A percentile compares a stretch with the other conserved stretches of the same genome.
phyloP scores from a whole-genome alignment of 1,284 basidiomycete genomes.

The Coniophora puteana region DNA sequence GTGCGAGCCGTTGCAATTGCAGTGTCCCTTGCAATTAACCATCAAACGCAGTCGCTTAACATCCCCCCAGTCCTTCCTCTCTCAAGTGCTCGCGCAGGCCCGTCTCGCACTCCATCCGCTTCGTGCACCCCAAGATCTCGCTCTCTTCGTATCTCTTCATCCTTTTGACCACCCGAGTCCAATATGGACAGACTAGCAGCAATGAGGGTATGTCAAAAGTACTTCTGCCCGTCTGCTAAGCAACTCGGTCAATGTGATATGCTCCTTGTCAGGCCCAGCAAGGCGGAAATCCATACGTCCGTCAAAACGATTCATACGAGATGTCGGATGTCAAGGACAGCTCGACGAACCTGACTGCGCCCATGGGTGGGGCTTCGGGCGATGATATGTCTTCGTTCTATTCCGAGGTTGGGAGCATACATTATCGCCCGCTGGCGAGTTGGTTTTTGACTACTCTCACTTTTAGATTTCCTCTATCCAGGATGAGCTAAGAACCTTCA shows the following conservation, averaged over 20 bases:
- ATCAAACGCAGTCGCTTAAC: no score
- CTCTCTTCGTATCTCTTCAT: constrained; percentile 10
- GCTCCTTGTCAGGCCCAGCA: constrained; percentile 57
- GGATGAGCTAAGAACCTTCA: constrained; percentile 66
- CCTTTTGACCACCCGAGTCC: constrained; percentile 14
- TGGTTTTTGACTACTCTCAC: background rate
- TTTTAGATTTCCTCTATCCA: constrained; percentile 68
- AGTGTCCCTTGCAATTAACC: no score
- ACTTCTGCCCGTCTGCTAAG: constrained; percentile 4
- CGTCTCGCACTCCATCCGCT: no score
- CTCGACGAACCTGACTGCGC: constrained; percentile 42
- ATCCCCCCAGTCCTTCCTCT: no score
- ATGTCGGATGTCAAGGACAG: constrained; percentile 64
- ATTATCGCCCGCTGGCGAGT: background rate
- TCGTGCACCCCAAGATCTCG: no score
- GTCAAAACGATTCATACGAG: constrained; percentile 68
- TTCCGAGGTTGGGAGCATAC: constrained; percentile 50
- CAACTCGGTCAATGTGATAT: constrained; percentile 9
- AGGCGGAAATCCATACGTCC: constrained; percentile 58
- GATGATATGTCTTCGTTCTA: constrained; percentile 73
- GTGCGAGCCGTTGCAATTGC: no score
- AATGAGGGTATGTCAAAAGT: constrained; percentile 57
- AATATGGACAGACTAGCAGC: constrained; percentile 80
- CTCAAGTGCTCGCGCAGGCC: no score
- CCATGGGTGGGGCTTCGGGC: constrained; percentile 29